Base-by-base conservation (phyloP, 148 eudicot genomes). In the Rhododendron simsii region DNA sequence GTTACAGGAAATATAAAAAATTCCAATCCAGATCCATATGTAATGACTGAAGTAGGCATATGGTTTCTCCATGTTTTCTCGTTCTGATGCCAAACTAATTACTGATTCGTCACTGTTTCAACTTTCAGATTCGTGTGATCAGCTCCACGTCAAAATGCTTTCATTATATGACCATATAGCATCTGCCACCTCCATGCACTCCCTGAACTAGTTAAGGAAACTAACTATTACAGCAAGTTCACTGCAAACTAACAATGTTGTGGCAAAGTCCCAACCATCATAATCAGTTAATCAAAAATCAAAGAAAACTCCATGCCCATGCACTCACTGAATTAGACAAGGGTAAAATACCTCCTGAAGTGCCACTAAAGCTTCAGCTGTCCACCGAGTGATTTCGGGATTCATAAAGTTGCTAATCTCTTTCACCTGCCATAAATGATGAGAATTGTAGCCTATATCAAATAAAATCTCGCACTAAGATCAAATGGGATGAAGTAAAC, bases 321-420 rank as follows among this genome's bases (percentile, higher is more conserved):
- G 6, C 79, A 71, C 30, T 47, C 59, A 45, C 15, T 71, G 53
- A 71, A 48, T 3, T 3, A 39, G 88, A 35, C 69, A 75, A 79
- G 51, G 12, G 44, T 71, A 47, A 65, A 81, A 45, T 91, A 96
- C 98, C 94, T 93, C 96, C 88, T 94, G 98, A 75, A 96, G 79
- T 26, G 96, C 96, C 79, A 90, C 69, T 57, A 96, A 57, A 44
- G 98, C 98, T 92, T 96, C 94, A 87, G 95, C 96, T 86, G 91
- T 87, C 98, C 98, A 96, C 77, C 98, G 95, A 21, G 53, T 81
- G 75, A 95, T 69, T 10, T 23, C 21, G 12, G 91, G 88, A 15
- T 95, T 45, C 8, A 86, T 73, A 18, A 15, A 75, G 85, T 48
- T 59, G 78, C 88, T 93, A 57, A 93, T 87, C 88, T 95, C 98